Percentiles rank a stretch among this genome's conserved stretches.
phyloP scores from a whole-genome alignment of 805 yeast species.

The Candida rishiriensis region DNA sequence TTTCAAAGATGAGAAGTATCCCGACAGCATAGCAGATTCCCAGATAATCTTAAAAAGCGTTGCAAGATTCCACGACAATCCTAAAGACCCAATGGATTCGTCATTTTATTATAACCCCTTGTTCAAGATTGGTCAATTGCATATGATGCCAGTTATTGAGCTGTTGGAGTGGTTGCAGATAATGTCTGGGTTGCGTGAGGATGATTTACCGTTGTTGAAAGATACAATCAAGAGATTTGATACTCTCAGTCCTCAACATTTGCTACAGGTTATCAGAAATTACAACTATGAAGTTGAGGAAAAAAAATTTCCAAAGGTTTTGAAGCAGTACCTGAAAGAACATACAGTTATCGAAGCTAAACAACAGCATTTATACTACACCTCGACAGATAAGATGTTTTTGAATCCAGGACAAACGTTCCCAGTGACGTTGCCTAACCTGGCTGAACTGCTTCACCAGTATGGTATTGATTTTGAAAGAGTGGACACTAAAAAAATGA shows the following conservation, averaged over 20 bases:
- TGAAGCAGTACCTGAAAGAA: constrained; percentile 39
- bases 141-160: constrained; percentile 70
- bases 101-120: constrained; percentile 62
- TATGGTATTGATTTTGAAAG: constrained; percentile 80
- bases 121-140: constrained; percentile 58
- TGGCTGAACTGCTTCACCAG: constrained; percentile 62
- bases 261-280: constrained; percentile 63
- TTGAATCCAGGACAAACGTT: constrained; percentile 50
- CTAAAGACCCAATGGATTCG: constrained; percentile 42
- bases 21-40: constrained; percentile 27
- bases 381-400: constrained; percentile 30
- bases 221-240: constrained; percentile 50
- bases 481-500: constrained; percentile 46
- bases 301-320: constrained; percentile 52
- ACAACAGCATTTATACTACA: constrained; percentile 17
- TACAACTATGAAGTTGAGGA: constrained; percentile 87
- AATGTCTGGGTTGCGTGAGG: constrained; percentile 51
- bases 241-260: constrained; percentile 60
- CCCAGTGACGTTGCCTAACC: constrained; percentile 66
- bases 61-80: constrained; percentile 26
- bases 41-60: constrained; percentile 25
- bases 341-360: constrained; percentile 15
- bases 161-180: constrained; percentile 89
- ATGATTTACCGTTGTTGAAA: constrained; percentile 56
- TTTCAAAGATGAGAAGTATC: constrained; percentile 26